Conservation (phyloP, 345 rosid species). For the Gossypium arboreum region DNA sequence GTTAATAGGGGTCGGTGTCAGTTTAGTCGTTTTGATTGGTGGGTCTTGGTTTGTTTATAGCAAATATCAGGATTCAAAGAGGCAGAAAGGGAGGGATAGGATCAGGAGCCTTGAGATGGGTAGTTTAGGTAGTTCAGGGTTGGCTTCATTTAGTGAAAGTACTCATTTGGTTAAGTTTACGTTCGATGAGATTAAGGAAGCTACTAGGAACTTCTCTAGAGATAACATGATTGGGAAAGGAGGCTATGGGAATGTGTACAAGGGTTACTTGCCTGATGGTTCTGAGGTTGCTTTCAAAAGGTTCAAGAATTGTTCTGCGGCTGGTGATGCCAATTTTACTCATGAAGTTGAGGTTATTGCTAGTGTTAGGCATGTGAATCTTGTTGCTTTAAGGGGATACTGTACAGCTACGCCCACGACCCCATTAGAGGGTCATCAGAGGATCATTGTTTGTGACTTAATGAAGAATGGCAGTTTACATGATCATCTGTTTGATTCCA, state of each 20-base stretch:
- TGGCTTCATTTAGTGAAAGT: slow-evolving; percentile 60
- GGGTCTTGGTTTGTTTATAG: slow-evolving; percentile 46
- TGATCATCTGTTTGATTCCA: slow-evolving; percentile 69
- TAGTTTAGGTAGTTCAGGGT: slow-evolving; percentile 28
- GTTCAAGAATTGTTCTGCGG: slow-evolving; percentile 83
- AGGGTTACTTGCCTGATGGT: slow-evolving; percentile 62
- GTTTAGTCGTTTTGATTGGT: slow-evolving; percentile 27
- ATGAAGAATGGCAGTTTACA: slow-evolving; percentile 77
- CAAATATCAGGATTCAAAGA: slow-evolving; percentile 26
- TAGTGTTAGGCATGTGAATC: slow-evolving; percentile 80
- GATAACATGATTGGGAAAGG: slow-evolving; percentile 73
- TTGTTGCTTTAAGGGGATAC: slow-evolving; percentile 75
- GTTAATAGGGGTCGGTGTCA: slow-evolving; percentile 26
- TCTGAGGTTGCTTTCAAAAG: slow-evolving; percentile 83
- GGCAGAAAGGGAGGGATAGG: slow-evolving; percentile 25
- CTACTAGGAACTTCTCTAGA: slow-evolving; percentile 69
- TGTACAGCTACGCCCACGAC: slow-evolving; percentile 84
- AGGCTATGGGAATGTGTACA: slow-evolving; percentile 86
- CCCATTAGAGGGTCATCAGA: slow-evolving; percentile 80
- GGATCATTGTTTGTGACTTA: slow-evolving; percentile 86
- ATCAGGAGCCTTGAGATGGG: slow-evolving; percentile 31
- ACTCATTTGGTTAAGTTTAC: slow-evolving; percentile 59
- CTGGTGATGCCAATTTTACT: slow-evolving; percentile 62
- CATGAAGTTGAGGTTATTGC: slow-evolving; percentile 94
- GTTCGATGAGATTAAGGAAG: slow-evolving; percentile 71